Base-by-base conservation (phyloP, 495 filamentous ascomycete species). In the Pyronema domesticum region DNA sequence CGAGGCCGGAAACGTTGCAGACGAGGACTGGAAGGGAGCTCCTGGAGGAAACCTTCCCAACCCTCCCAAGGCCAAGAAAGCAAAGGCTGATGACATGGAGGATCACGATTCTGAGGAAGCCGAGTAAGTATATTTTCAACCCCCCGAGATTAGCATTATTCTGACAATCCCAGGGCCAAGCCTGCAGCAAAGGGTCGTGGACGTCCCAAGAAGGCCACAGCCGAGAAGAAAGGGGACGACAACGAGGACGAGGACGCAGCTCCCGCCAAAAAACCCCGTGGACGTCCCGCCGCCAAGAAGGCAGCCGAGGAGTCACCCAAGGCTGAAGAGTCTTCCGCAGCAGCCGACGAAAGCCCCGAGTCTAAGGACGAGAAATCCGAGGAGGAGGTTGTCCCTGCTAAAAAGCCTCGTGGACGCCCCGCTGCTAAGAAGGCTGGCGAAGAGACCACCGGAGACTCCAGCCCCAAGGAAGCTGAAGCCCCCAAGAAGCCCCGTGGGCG, bases 1-100 rank as follows among this genome's bases (percentile, higher is more conserved):
- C n/a, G 73, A 74, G 37, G 65, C 77, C 46, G 84, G 83, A 5
- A 80, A 85, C 55, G 74, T 89, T 54, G 74, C 75, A 57, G 80
- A 83, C 59, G 75, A 77, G 15, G 84, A 85, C 53, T 88, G 79
- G 77, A 76, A 70, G 37, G 80, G 81, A 1, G 82, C 18, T 19
- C 45, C 18, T 11, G 45, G n/a, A 11, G 45, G 45, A 47, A 47
- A 47, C 45, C 45, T n/a, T 23, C 45, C 45, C 17, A 23, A 47
- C 23, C 18, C 18, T 19, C 58, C 53, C 11, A 60, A 59, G 46
- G 52, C 52, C 17, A 53, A 58, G 52, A 57, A 57, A 44, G 23
- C 51, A 7, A 30, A 37, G 7, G 48, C 36, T 3, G 55, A 57
- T 3, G 48, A 51, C 30, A 23, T 3, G 2, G 45, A 47, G 10